These are phyloP conservation scores for Tuber borchii DNA, from an alignment of 495 filamentous ascomycete species.

Conservation along the genomic window DNA sequence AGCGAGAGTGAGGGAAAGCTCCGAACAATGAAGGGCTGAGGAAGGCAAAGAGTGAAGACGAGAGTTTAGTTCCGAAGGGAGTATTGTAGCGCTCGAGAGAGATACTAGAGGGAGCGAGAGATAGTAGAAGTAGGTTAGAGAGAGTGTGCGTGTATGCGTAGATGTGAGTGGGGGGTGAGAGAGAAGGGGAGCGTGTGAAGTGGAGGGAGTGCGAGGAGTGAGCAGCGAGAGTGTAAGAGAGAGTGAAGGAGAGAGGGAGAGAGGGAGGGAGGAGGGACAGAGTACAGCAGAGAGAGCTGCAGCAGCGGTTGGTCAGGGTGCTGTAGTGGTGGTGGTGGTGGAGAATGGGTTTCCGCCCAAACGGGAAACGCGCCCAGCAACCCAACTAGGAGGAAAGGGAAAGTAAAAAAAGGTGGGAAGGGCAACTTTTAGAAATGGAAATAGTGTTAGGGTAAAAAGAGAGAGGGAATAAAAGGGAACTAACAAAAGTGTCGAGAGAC, in stretches of 20 bases:
- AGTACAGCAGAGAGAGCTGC: slow-evolving; percentile 18
- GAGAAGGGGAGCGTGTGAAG: slow-evolving; percentile 12
- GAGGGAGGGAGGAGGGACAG: slow-evolving; percentile 14
- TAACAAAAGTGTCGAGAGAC: neutral
- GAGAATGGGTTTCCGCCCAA: slow-evolving; percentile 25
- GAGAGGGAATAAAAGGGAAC: neutral
- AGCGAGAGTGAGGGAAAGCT: neutral
- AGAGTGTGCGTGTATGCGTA: slow-evolving; percentile 4
- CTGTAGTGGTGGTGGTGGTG: neutral
- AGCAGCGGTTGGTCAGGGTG: slow-evolving; percentile 19
- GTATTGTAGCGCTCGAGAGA: neutral
- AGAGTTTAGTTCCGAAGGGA: slow-evolving; percentile 1
- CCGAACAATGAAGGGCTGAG: neutral
- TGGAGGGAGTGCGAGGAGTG: slow-evolving; percentile 19
- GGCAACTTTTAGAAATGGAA: neutral
- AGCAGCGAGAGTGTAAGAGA: slow-evolving; percentile 13
- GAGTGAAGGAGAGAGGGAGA: slow-evolving; percentile 2
- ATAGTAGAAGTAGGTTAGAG: slow-evolving; percentile 6
- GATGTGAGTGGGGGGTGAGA: neutral
- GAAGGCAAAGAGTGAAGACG: slow-evolving; percentile 3
- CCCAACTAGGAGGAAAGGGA: slow-evolving; percentile 15
- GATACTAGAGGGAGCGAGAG: slow-evolving; percentile 14
- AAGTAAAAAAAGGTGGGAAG: neutral
- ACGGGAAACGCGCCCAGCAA: slow-evolving; percentile 23
- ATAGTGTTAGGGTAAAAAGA: neutral